phyloP scores from a whole-genome alignment of 495 filamentous ascomycete species.

The Xylaria scruposa region DNA sequence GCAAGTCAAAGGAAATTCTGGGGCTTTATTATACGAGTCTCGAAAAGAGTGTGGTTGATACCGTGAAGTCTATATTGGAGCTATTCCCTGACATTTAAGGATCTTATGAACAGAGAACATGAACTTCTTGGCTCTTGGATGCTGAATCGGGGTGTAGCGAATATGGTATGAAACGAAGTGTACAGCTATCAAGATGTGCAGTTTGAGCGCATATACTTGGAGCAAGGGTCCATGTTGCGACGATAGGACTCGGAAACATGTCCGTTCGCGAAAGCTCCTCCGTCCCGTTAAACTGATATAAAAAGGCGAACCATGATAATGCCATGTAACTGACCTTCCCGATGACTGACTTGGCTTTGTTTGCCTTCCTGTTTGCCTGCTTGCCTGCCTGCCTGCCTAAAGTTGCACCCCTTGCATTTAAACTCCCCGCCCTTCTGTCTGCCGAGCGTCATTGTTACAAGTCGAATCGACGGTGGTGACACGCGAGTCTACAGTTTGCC shows the following conservation, averaged over 20 bases:
- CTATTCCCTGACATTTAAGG: conserved; percentile 17
- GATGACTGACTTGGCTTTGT: not conserved
- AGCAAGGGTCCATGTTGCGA: not conserved
- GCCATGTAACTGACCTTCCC: not conserved
- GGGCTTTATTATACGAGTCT: conserved; percentile 48
- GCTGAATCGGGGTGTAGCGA: not conserved
- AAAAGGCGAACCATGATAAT: not conserved
- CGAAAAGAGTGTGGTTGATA: conserved; percentile 48
- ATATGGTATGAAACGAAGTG: not conserved
- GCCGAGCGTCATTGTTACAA: not conserved
- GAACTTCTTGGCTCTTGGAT: not conserved
- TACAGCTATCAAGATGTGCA: not conserved
- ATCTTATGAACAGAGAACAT: not conserved
- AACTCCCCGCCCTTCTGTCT: conserved; percentile 4
- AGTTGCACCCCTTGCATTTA: not conserved
- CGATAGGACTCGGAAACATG: not conserved
- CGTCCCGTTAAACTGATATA: conserved; percentile 3
- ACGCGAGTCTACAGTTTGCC: not conserved
- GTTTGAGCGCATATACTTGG: not conserved
- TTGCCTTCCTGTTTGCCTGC: not conserved
- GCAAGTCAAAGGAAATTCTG: conserved; percentile 42
- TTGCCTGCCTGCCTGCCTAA: not conserved
- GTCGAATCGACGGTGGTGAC: not conserved
- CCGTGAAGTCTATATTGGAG: conserved; percentile 43
- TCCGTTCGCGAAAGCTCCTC: not conserved